These are phyloP conservation scores for Ophiostoma himal-ulmi DNA, from an alignment of 2,329 filamentous ascomycete genomes.

Conservation along the genomic window DNA sequence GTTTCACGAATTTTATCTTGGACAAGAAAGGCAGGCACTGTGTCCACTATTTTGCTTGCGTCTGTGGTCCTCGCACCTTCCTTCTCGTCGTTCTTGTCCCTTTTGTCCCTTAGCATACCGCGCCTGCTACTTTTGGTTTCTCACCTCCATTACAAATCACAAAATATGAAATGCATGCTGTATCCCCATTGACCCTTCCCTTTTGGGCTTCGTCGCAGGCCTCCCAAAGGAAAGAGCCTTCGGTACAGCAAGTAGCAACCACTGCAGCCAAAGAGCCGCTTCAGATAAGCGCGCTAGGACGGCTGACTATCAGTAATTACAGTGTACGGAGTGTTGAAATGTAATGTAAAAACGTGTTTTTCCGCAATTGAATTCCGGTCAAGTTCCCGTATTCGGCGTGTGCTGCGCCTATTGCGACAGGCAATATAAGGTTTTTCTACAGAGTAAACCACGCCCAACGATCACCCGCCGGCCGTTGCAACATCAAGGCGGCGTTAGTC, in stretches of 20 bases:
- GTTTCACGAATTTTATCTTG: background rate
- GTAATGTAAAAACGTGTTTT: too few relatives aligned
- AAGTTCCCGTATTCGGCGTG: background rate
- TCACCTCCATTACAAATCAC: background rate
- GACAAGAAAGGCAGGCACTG: background rate
- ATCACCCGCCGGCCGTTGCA: background rate
- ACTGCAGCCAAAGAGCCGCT: background rate
- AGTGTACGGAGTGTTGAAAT: too few relatives aligned
- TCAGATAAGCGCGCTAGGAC: background rate
- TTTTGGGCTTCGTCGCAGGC: conserved; percentile 15
- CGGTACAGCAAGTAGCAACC: too few relatives aligned
- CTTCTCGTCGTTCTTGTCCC: background rate
- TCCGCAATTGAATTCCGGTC: background rate
- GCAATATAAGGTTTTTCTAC: background rate
- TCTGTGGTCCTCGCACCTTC: background rate
- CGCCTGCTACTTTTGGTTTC: background rate
- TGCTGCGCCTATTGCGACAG: background rate
- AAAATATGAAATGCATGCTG: background rate
- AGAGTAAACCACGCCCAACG: background rate
- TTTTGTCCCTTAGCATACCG: background rate
- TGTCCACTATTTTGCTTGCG: background rate
- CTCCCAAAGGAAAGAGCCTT: background rate
- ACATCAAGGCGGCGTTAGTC: background rate
- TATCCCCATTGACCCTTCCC: background rate
- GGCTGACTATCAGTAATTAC: background rate